These are phyloP conservation scores for Conoideocrella luteorostrata DNA, from an alignment of 2,329 filamentous ascomycete genomes.

Conservation along the genomic window DNA sequence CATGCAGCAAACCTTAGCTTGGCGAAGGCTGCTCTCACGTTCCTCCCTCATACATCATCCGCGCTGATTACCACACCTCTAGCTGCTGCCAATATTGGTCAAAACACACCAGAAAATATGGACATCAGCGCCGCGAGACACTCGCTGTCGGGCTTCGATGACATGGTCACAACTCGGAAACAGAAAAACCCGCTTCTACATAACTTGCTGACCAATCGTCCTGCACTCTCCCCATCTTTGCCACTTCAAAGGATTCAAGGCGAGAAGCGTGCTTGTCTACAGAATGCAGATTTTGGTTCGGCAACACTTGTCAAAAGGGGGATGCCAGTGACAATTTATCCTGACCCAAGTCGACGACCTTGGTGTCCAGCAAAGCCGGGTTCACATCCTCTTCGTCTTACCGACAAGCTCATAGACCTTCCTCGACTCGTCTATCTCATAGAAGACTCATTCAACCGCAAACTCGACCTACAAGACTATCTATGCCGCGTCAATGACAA, in stretches of 20 bases:
- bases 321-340: slow-evolving; percentile 80
- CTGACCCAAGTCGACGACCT: slow-evolving; percentile 60
- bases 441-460: slow-evolving; percentile 84
- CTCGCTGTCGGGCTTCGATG: slow-evolving; percentile 42
- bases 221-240: slow-evolving; percentile 83
- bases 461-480: slow-evolving; percentile 78
- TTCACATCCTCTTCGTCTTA: slow-evolving; percentile 58
- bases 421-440: slow-evolving; percentile 79
- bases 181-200: slow-evolving; percentile 82
- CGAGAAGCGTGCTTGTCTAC: slow-evolving; percentile 26
- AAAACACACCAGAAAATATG: neutral
- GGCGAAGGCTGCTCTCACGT: slow-evolving; percentile 60
- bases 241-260: slow-evolving; percentile 59
- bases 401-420: slow-evolving; percentile 77
- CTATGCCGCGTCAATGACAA: slow-evolving; percentile 71
- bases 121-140: slow-evolving; percentile 32
- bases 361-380: slow-evolving; percentile 64
- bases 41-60: slow-evolving; percentile 79
- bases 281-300: slow-evolving; percentile 23
- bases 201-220: slow-evolving; percentile 92
- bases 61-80: slow-evolving; percentile 81
- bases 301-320: slow-evolving; percentile 87
- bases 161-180: slow-evolving; percentile 47
- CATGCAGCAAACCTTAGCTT: slow-evolving; percentile 65
- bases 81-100: slow-evolving; percentile 57